phyloP scores from a whole-genome alignment of 306 rosid species.

The Prunus kanzakura region DNA sequence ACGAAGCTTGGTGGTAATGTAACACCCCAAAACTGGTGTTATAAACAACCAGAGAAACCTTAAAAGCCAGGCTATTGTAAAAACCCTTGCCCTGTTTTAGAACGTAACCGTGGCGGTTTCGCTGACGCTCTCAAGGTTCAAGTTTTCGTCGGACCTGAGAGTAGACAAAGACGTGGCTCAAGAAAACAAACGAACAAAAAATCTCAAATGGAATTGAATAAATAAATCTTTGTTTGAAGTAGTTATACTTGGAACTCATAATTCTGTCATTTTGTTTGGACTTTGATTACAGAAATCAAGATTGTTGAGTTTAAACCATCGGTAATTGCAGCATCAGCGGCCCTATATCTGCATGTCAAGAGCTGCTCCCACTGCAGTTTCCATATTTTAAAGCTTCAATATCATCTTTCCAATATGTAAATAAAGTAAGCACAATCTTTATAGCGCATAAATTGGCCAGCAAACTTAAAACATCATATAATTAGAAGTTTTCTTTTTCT shows the following conservation, averaged over 20 bases:
- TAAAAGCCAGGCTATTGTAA: too few relatives aligned
- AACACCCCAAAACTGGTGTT: too few relatives aligned
- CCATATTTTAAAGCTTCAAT: constrained; percentile 38
- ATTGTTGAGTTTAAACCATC: constrained; percentile 61
- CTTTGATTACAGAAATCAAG: constrained; percentile 43
- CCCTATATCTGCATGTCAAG: constrained; percentile 41
- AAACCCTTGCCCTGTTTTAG: too few relatives aligned
- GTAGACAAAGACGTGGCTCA: too few relatives aligned
- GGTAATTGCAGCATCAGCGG: constrained; percentile 60
- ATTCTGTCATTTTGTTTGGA: not conserved
- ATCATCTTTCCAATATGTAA: constrained; percentile 41
- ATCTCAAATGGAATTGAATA: too few relatives aligned
- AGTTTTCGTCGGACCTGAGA: too few relatives aligned
- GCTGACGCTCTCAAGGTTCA: too few relatives aligned
- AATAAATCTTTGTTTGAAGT: not conserved
- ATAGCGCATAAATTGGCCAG: not conserved
- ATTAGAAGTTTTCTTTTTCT: not conserved
- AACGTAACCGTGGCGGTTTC: too few relatives aligned
- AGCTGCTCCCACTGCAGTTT: constrained; percentile 40
- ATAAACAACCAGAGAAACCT: too few relatives aligned
- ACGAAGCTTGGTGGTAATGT: too few relatives aligned
- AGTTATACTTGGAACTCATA: not conserved
- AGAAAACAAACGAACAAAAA: too few relatives aligned
- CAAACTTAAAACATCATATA: not conserved
- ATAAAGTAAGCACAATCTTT: constrained; percentile 39